Base-by-base conservation (phyloP, 2,329 filamentous ascomycete genomes). In the Penicillium polonicum region DNA sequence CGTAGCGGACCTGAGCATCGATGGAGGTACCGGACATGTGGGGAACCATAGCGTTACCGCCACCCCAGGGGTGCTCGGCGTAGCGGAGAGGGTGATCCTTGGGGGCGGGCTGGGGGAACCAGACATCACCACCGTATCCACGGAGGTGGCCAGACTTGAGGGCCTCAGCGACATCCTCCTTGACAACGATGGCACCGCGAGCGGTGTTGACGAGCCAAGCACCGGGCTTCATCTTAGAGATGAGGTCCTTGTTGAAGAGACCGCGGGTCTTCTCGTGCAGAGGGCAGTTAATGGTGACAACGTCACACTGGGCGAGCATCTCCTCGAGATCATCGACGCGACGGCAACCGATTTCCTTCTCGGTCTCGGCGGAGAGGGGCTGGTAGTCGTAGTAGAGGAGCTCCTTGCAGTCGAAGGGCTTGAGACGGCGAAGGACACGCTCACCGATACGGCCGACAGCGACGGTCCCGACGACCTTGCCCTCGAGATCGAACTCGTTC, bases 331-430 rank as follows among this genome's bases (percentile, higher is more conserved):
- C 85, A 48, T 93, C 89, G 60, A 97, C 92, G 62, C 94, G 87
- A 72, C 91, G 86, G 85, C 88, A 92, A 77, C 93, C 93, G 79
- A 97, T 97, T 83, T 97, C 93, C 79, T 89, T 87, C 86, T 97
- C 92, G 70, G 87, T 83, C 82, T 96, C 92, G 60, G 91, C 73
- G 60, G 80, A 83, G 65, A 99, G 84, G 52, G 93, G 92, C 85
- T 99, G 94, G 89, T 99, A 99, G 83, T 99, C 94, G 77, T 90
- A 97, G 90, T 99, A 99, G 64, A 97, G 86, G 50, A 99, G 86
- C 85, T 97, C 93, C 88, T 96, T 96, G 91, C 94, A 99, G 84
- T 96, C 93, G 75, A 99, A 99, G 67, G 92, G 83, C 87, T 95
- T 96, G 72, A 99, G 88, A 67, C 94, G 88, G 78, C 93, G 90